Evolutionary conservation across 495 filamentous ascomycete genomes (phyloP).

Genomic region (Peziza echinospora): DNA sequence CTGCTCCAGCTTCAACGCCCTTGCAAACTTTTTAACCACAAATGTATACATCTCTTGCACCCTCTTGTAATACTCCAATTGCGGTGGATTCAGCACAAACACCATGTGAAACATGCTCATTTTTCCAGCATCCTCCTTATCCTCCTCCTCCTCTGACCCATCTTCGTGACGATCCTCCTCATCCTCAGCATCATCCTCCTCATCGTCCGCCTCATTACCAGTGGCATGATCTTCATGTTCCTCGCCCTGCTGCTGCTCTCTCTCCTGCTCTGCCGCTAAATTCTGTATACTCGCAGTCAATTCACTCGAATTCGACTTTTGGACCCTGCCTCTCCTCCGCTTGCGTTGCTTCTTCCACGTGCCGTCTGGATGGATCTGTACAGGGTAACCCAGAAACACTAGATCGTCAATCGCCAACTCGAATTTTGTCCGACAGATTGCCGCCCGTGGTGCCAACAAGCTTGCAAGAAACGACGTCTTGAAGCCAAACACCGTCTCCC

Average conservation of each 20-base stretch:
- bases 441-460: conserved; percentile 52
- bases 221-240: not conserved
- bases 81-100: conserved; percentile 64
- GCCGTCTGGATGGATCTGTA: conserved; percentile 71
- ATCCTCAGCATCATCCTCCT: conserved; percentile 23
- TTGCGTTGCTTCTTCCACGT: conserved; percentile 68
- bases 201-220: conserved; percentile 4
- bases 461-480: conserved; percentile 60
- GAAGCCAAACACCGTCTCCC: conserved; percentile 61
- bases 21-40: conserved; percentile 71
- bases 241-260: not conserved
- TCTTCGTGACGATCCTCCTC: conserved; percentile 16
- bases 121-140: conserved; percentile 22
- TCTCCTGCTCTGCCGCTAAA: conserved; percentile 3
- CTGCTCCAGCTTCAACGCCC: conserved; percentile 78
- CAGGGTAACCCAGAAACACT: conserved; percentile 66
- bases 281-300: conserved; percentile 13
- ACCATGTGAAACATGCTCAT: conserved; percentile 98
- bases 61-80: conserved; percentile 49
- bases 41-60: conserved; percentile 66
- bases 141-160: conserved; percentile 7
- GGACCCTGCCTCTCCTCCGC: conserved; percentile 26
- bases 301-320: conserved; percentile 14
- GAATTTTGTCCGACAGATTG: conserved; percentile 72
- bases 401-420: conserved; percentile 70